These are phyloP conservation scores for Aspergillus brunneoviolaceus DNA, from an alignment of 2,329 filamentous ascomycete species.

Conservation along the genomic window DNA sequence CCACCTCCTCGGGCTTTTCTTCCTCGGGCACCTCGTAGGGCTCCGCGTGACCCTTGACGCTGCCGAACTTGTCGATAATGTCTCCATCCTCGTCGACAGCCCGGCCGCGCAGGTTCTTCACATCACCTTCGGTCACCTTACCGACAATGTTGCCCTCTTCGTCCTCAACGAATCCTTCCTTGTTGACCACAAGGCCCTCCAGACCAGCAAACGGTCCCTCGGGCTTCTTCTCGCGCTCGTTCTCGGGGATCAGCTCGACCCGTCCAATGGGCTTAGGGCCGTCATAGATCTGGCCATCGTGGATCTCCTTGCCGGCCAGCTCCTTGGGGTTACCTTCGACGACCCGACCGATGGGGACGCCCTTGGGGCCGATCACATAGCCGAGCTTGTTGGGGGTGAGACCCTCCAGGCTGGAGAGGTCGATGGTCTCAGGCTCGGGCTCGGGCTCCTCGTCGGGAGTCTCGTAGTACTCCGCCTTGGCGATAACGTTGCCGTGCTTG, in stretches of 20 bases:
- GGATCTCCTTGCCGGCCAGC: slow-evolving; percentile 56
- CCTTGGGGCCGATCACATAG: slow-evolving; percentile 54
- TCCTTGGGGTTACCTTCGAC: slow-evolving; percentile 59
- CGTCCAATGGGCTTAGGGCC: slow-evolving; percentile 57
- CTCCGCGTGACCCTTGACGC: slow-evolving; percentile 60
- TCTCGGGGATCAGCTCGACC: slow-evolving; percentile 58
- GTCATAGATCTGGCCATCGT: slow-evolving; percentile 58
- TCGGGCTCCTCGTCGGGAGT: slow-evolving; percentile 52
- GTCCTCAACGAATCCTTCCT: slow-evolving; percentile 66
- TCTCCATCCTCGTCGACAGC: slow-evolving; percentile 79
- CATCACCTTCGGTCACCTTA: slow-evolving; percentile 67
- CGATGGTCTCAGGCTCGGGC: slow-evolving; percentile 44
- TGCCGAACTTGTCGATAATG: slow-evolving; percentile 73
- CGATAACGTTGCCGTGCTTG: slow-evolving; percentile 62
- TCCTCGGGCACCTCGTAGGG: slow-evolving; percentile 54
- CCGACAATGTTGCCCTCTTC: slow-evolving; percentile 76
- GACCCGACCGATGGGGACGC: slow-evolving; percentile 57
- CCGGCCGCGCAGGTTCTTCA: slow-evolving; percentile 70
- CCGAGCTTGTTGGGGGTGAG: slow-evolving; percentile 59
- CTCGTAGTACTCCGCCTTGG: slow-evolving; percentile 52
- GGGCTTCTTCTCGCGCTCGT: slow-evolving; percentile 55
- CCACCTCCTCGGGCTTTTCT: slow-evolving; percentile 49
- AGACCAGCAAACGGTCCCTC: slow-evolving; percentile 60
- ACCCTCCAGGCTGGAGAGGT: slow-evolving; percentile 56
- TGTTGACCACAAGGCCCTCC: slow-evolving; percentile 57